Evolutionary conservation across 2,329 filamentous ascomycete genomes (phyloP), one percentile per base, ranked within the genome.

Genomic region (Dothistroma septosporum): DNA sequence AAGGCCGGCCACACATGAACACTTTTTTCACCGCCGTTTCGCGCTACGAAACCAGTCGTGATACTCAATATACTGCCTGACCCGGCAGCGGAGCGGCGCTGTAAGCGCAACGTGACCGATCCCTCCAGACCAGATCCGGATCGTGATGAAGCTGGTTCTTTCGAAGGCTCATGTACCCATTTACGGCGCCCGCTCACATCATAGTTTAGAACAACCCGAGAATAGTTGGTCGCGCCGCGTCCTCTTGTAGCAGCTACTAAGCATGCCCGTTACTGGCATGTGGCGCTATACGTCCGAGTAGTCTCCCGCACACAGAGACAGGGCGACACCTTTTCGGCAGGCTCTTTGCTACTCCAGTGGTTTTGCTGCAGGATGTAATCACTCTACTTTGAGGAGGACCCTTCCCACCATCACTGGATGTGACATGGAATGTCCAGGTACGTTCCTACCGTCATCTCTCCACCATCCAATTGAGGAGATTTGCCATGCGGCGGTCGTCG

Each of bases 171-270:
- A 35, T 35, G 50, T 35, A 32, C 50, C 50, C 50, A n/a, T n/a
- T n/a, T n/a, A 31, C n/a, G 41, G 41, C 14, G 41, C 41, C 22
- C 31, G 50, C 50, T 53, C 50, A 35, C 50, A 53, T 53, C 50
- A 35, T 53, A 53, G 50, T 31, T 53, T 31, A 12, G 24, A 7
- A 21, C 24, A 8, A 9, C 16, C 50, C 31, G n/a, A 53, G 50
- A 53, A 53, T 53, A 53, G 50, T 33, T 28, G 22, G 9, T 50
- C 21, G 47, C 21, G 14, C 41, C 41, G 41, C 41, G 4, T 19
- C 41, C 41, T 44, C 41, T 37, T 11, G 16, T 8, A 16, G 35
- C 14, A 44, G 41, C 50, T 10, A 53, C 50, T 49, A 21, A 28
- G n/a, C 50, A 53, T 35, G n/a, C 28, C 50, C 28, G 19, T 35